Base-by-base conservation (phyloP, 495 filamentous ascomycete species). In the Entonaema liquescens region DNA sequence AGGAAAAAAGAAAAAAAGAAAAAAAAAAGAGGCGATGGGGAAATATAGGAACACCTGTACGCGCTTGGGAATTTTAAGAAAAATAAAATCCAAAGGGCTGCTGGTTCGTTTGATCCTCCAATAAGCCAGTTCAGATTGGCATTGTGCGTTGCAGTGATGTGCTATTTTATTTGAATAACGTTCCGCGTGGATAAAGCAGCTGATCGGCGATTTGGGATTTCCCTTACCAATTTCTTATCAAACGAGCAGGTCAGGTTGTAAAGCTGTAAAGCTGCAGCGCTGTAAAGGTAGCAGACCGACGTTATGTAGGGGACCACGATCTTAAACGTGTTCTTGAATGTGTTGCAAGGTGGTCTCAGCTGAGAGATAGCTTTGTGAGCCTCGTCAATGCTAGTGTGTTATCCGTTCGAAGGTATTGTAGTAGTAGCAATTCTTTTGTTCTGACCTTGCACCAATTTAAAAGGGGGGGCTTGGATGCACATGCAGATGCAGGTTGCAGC, bases 61-160 rank as follows among this genome's bases (percentile, higher is more conserved):
- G 59, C 55, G 42, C 61, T 31, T 62, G 31, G 50, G 40, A 61
- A 31, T 58, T 68, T 65, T 54, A 21, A 54, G 23, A 52, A 54
- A 56, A 59, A 54, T 65, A 49, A 67, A 72, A 68, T 66, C 59
- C 62, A 59, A 55, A 70, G 70, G 58, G 73, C 66, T 66, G 68
- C 71, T 68, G 64, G 70, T 72, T 72, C 63, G 73, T 73, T 70
- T 76, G 65, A 53, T 70, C 58, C 69, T 77, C 73, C 70, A 77
- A 77, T 76, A 33, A 72, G 65, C 66, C 68, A 53, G 59, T 64
- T 74, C 62, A 74, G 67, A 67, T 70, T 70, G 59, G 50, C 62
- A 74, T 74, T 70, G 71, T 74, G 71, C 62, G 71, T 67, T 65
- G 54, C 63, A 70, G 47, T 59, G 61, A 68, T 35, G 44, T 62